Evolutionary conservation across 2,329 filamentous ascomycete genomes (phyloP).

Genomic region (Clathrospora elynae): DNA sequence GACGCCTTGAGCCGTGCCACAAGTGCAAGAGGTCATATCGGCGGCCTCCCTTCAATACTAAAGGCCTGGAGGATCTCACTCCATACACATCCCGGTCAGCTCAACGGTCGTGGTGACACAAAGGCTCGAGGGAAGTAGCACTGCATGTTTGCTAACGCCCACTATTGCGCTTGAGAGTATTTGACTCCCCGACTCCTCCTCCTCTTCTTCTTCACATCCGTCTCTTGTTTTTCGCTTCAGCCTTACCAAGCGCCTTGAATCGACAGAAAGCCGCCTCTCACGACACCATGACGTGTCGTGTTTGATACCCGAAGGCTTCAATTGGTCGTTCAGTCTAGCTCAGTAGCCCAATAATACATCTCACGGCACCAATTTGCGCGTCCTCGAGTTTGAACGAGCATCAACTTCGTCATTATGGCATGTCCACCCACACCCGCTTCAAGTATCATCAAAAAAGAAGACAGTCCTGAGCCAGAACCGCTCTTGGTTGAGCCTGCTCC

Average conservation of each 20-base stretch:
- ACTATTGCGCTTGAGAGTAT: background rate
- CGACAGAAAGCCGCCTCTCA: too few relatives aligned
- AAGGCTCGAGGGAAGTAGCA: conserved; percentile 6
- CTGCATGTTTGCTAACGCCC: conserved; percentile 9
- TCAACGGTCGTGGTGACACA: conserved; percentile 3
- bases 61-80: background rate
- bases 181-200: background rate
- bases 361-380: background rate
- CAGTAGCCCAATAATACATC: too few relatives aligned
- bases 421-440: background rate
- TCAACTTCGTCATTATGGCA: background rate
- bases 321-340: too few relatives aligned
- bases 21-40: background rate
- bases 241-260: too few relatives aligned
- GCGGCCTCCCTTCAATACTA: conserved; percentile 9
- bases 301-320: too few relatives aligned
- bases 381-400: too few relatives aligned
- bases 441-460: conserved; percentile 11
- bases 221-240: background rate
- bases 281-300: too few relatives aligned
- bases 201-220: background rate
- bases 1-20: too few relatives aligned
- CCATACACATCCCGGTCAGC: background rate
- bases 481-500: background rate
- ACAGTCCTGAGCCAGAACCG: conserved; percentile 12